Base-by-base conservation (phyloP, 2,329 filamentous ascomycete species). In the Thyridium curvatum region DNA sequence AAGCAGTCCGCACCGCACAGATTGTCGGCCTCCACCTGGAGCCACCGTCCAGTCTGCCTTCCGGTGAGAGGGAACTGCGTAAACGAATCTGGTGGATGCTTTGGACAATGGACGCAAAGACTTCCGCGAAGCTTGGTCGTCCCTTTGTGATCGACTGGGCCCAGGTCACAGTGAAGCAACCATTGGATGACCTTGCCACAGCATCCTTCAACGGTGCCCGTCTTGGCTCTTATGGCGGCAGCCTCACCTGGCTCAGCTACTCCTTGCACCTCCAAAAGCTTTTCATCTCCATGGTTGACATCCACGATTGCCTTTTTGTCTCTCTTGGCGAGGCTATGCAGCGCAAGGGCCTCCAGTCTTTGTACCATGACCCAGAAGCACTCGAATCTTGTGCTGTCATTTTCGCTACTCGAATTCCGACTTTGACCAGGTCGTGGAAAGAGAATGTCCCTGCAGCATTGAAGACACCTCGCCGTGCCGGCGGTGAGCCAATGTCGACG, bases 81-180 rank as follows among this genome's bases (percentile, higher is more conserved):
- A 70, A 65, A 45, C 59, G 71, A 1, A 42, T 77, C 12, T 78
- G 73, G 72, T 77, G 71, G 71, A 54, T 52, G 1, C 47, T 78
- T 2, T 75, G 65, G 47, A 54, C 58, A 1, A 50, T 74, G 13
- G 74, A 77, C 37, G 62, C 55, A 41, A 71, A 71, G 46, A 61
- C 54, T 3, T 60, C 58, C 41, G 64, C 67, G 55, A 68, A 71
- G 41, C 56, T 72, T 2, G 69, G 70, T 3, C 63, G 69, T 1
- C 68, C 69, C 1, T 64, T 64, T 26, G 48, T 57, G 8, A 44
- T 64, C 3, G 48, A 61, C 26, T 42, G 56, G 14, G 51, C 53
- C 12, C 39, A 58, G 14, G 55, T 58, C 7, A 60, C 59, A 1
- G 65, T 59, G 18, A 52, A 47, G 8, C 39, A 68, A 5, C 68